A percentile compares a stretch with the other conserved stretches of the same genome.
Evolutionary conservation across 768 basidiomycete genomes (phyloP).

Genomic region (Lactarius sanguifluus): DNA sequence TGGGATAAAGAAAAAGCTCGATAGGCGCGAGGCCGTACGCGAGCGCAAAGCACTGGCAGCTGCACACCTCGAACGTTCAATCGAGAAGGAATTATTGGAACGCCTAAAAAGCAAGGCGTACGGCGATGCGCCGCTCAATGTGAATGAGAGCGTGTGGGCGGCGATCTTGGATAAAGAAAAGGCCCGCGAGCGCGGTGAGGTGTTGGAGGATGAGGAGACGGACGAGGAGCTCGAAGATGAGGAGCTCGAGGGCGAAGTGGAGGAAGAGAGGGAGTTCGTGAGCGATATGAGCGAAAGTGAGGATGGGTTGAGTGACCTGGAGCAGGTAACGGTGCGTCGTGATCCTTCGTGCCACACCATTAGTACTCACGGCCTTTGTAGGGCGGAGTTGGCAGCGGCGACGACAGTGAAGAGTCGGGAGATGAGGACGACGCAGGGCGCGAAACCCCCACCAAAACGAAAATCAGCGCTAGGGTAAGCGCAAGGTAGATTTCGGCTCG

Average conservation of each 20-base stretch:
- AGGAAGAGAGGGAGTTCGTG: constrained; percentile 68
- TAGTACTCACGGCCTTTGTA: constrained; percentile 1
- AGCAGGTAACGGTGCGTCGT: constrained; percentile 60
- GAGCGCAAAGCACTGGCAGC: constrained; percentile 97
- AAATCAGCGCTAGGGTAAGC: constrained; percentile 22
- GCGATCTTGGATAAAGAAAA: constrained; percentile 82
- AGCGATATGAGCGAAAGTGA: constrained; percentile 73
- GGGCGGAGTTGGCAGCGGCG: constrained; percentile 12
- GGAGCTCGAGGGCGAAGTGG: constrained; percentile 49
- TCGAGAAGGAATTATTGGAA: constrained; percentile 94
- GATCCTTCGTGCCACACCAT: not conserved
- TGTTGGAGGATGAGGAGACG: constrained; percentile 37
- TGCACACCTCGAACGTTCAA: constrained; percentile 91
- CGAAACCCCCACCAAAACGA: constrained; percentile 15
- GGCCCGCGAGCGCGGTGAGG: constrained; percentile 49
- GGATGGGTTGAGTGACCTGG: constrained; percentile 61
- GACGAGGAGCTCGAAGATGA: constrained; percentile 46
- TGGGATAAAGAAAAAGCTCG: constrained; percentile 96
- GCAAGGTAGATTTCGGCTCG: constrained; percentile 18
- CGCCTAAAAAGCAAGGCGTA: constrained; percentile 96
- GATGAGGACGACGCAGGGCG: constrained; percentile 1
- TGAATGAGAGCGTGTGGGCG: constrained; percentile 96
- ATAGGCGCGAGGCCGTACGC: constrained; percentile 85
- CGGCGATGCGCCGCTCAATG: constrained; percentile 95
- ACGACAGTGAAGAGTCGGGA: constrained; percentile 16